Percentiles rank a stretch among this genome's conserved stretches.
These are phyloP conservation scores for Pseudocercospora fuligena DNA, from an alignment of 2,329 filamentous ascomycete genomes.

Conservation along the genomic window DNA sequence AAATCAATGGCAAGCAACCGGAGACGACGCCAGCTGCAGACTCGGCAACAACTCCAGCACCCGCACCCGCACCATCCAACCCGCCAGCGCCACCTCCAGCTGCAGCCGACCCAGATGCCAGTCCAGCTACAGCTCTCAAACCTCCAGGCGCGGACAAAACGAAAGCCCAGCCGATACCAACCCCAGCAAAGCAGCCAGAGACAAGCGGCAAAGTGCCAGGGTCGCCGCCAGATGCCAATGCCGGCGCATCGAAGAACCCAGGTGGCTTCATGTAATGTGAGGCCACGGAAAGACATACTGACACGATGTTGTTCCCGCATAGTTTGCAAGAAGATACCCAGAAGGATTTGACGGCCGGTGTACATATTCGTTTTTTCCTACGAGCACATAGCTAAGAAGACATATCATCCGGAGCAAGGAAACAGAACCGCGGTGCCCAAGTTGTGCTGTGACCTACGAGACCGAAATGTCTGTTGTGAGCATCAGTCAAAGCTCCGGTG, in stretches of 20 bases:
- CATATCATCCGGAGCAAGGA: no score
- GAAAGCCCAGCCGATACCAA: neutral
- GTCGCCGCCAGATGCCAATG: constrained; percentile 1
- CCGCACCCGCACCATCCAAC: neutral
- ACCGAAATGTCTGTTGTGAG: no score
- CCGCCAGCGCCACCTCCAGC: constrained; percentile 1
- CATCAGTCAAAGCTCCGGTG: no score
- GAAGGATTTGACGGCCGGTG: neutral
- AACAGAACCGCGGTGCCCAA: no score
- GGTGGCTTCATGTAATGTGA: neutral
- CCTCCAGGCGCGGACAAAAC: constrained; percentile 1
- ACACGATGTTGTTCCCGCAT: neutral
- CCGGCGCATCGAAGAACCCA: neutral
- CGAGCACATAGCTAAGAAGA: no score
- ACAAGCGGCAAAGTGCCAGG: constrained; percentile 3
- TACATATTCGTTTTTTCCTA: neutral
- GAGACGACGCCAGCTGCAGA: neutral
- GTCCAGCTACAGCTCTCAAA: constrained; percentile 22
- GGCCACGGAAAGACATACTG: no score
- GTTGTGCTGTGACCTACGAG: no score
- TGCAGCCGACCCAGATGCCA: constrained; percentile 22
- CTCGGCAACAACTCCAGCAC: neutral
- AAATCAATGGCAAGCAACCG: constrained; percentile 9
- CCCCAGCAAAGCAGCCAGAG: constrained; percentile 4
- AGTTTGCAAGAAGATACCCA: neutral